Conservation (phyloP, 208 protist species). For the Herpetomonas samuelpessoai region DNA sequence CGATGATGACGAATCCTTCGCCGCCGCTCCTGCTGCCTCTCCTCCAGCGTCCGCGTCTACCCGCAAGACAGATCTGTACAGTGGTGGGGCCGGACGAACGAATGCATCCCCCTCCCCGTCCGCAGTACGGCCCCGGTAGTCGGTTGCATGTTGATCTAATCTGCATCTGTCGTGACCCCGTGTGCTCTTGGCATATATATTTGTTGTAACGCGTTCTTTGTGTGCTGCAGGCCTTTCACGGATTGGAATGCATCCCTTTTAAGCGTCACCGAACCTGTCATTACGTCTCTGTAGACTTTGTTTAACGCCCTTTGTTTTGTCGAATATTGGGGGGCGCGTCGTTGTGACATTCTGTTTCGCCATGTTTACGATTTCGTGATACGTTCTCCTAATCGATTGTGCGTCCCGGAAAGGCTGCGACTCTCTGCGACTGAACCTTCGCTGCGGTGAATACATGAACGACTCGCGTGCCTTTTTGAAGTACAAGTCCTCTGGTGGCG, state of each 20-base stretch:
- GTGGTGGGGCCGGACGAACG: background rate
- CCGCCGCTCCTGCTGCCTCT: background rate
- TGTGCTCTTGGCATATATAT: no score
- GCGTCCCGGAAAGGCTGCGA: no score
- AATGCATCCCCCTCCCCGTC: constrained; percentile 33
- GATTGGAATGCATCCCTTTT: no score
- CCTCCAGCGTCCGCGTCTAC: constrained; percentile 10
- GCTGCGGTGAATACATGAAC: no score
- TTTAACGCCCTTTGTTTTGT: no score
- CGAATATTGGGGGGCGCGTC: background rate
- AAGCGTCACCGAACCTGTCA: no score
- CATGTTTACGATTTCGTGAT: background rate
- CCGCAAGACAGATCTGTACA: constrained; percentile 20
- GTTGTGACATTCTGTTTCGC: background rate
- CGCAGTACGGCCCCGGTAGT: constrained; percentile 5
- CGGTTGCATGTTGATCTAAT: background rate
- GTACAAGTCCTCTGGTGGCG: no score
- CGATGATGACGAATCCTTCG: background rate
- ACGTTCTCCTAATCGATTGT: background rate
- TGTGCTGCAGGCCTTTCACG: no score
- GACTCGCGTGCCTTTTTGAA: no score
- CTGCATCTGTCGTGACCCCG: background rate
- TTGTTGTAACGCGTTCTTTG: no score
- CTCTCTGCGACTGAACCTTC: no score
- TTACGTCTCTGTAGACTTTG: no score